Base-by-base conservation (phyloP, 1,284 basidiomycete genomes). In the Trichosporon faecale region DNA sequence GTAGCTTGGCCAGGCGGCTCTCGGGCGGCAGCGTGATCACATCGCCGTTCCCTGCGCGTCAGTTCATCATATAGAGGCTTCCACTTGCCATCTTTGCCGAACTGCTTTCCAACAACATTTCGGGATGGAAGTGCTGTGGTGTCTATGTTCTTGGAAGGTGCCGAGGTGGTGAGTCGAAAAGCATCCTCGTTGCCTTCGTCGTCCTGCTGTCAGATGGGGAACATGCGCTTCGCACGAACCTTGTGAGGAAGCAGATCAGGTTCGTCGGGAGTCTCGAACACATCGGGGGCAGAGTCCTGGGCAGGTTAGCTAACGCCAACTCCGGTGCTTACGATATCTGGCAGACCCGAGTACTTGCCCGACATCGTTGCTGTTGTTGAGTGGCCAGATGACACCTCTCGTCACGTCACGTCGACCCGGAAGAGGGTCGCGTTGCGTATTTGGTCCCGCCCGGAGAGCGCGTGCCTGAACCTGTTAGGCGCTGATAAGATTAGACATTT, bases 211-310 rank as follows among this genome's bases (percentile, higher is more conserved):
- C 23, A 57, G 25, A n/a, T 6, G 6, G 23, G 1, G 23, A 23
- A 21, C 16, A 0, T 61, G 11, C 12, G 12, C 31, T 9, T 33
- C 46, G 29, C 23, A 55, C 78, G 70, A 40, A 80, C 80, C 3
- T 75, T 79, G 60, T 70, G 70, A 2, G 78, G 69, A 1, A 75
- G 61, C 0, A 67, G 29, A 23, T 78, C 78, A n/a, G 79, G 79
- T 65, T 81, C 79, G 66, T 96, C 94, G 65, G 92, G 90, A 0
- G 94, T 96, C 82, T 97, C 94, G 79, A 96, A 97, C 46, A 96
- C 88, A 80, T 97, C 94, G 55, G 89, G 92, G 1, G 92, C 93
- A 8, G 92, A 92, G 80, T 95, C 93, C 93, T 95, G 71, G 2
- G 27, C 7, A 3, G 12, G 46, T 40, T 12, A 31, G 60, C 3